Base-by-base conservation (phyloP, 148 eudicot genomes). In the Limonium bicolor region DNA sequence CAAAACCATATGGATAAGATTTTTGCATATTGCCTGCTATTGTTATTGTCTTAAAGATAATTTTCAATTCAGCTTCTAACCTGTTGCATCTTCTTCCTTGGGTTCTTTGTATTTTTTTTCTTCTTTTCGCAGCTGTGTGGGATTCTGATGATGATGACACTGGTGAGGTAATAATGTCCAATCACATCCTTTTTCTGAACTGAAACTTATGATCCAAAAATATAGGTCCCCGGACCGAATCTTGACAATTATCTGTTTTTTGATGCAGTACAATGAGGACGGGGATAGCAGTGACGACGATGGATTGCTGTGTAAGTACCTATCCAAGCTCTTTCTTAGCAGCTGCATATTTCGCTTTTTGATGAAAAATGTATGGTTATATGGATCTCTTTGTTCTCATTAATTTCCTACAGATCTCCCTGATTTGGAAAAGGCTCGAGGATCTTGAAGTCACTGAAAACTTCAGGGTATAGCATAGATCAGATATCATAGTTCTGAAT, bases 231-330 rank as follows among this genome's bases (percentile, higher is more conserved):
- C n/a, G n/a, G n/a, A n/a, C n/a, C n/a, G n/a, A 19, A 4, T 27
- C 32, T 20, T 27, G 17, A 41, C 20, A 33, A 47, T 41, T 53
- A 32, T 59, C 18, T 27, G 67, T 19, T 24, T 22, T 61, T 27
- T 41, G 3, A 6, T 59, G 47, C 86, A 82, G 94, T 23, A 41
- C 22, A 33, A 52, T 48, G 79, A 64, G 50, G 80, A 65, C 56
- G 65, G 53, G 26, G 82, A 55, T 22, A 60, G 74, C 58, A 64
- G 72, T 36, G 86, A 78, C 25, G 94, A 78, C 26, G 86, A 82
- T 35, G 94, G 94, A 56, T 51, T 82, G 71, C 86, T 82, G 24
- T 82, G 94, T 82, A 47, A 74, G 86, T 72, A 44, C 60, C 31
- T 5, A 20, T 6, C 17, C 12, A 18, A 10, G 19, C n/a, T 26